Base-by-base conservation (phyloP, 768 basidiomycete species). In the Trametes punicea region DNA sequence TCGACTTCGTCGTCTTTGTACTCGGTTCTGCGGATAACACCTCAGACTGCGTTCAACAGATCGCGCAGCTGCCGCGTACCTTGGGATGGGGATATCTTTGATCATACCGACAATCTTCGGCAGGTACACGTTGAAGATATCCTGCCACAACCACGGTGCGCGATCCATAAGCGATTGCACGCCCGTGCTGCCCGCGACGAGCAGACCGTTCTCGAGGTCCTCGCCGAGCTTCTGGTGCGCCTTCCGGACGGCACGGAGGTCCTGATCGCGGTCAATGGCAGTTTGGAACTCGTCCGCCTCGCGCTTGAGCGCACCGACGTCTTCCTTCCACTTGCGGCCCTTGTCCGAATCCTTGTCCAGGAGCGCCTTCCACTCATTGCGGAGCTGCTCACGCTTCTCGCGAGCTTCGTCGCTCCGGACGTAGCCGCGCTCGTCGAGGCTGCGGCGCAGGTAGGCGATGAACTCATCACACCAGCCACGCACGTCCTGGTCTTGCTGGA, bases 91-190 rank as follows among this genome's bases (percentile, higher is more conserved):
- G 13, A 89, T 69, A 49, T 81, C 79, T 62, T 81, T 80, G 66
- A 88, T 59, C 64, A 79, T 70, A 25, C 57, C 62, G 52, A 87
- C 66, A 1, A 81, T 30, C 8, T 79, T 77, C 15, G 90, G 90
- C 0, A 88, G 67, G 64, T 91, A 92, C 15, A 91, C 86, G 62
- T 85, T 88, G 74, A 90, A 85, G 6, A 92, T 57, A 57, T 94
- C 92, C 67, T 85, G 80, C 85, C 85, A 88, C 71, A 89, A 81
- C 88, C 88, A 90, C 1, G 83, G 78, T 5, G 80, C 78, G 42
- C 84, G 79, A 51, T 87, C 83, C 59, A 85, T 64, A 4, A 79
- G 77, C 9, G 76, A 77, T 64, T 83, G 77, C 40, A 83, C 40
- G 6, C 78, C 76, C 0, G 73, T 72, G 61, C 72, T 60, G 7